Percentiles rank a stretch among this genome's conserved stretches.
Evolutionary conservation across 2,329 filamentous ascomycete genomes (phyloP).

Genomic region (Epicoccum nigrum): DNA sequence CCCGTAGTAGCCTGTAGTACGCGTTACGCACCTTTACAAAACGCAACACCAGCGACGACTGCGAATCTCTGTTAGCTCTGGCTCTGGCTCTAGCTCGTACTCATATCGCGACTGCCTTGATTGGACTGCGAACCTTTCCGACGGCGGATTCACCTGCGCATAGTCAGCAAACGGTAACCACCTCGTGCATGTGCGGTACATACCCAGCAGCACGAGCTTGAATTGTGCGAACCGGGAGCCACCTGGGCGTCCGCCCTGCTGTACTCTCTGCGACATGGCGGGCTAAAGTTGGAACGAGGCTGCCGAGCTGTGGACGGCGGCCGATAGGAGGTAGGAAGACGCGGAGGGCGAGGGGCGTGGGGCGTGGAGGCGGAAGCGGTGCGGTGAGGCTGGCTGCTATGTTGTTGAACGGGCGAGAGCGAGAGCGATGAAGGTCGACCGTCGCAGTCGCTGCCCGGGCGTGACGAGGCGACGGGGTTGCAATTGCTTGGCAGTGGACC

Average conservation of each 20-base stretch:
- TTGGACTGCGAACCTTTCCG: conserved; percentile 75
- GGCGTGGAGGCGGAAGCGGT: conserved; percentile 17
- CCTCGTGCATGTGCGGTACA: conserved; percentile 36
- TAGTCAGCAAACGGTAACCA: conserved; percentile 25
- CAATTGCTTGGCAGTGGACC: conserved; percentile 12
- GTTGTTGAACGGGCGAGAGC: conserved; percentile 17
- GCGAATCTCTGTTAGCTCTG: conserved; percentile 33
- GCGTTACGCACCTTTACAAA: conserved; percentile 97
- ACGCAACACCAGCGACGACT: conserved; percentile 97
- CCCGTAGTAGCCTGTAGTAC: too few species aligned
- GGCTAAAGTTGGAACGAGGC: conserved; percentile 31
- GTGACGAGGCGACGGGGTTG: conserved; percentile 17
- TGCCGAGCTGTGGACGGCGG: conserved; percentile 17
- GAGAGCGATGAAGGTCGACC: conserved; percentile 15
- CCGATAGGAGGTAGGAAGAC: conserved; percentile 3
- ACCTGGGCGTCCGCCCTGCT: conserved; percentile 69
- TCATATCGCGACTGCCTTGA: conserved; percentile 33
- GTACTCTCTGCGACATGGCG: conserved; percentile 83
- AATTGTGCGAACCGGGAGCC: conserved; percentile 92
- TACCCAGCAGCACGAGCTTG: conserved; percentile 96
- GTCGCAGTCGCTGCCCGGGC: conserved; percentile 15
- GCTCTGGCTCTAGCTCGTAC: too few species aligned
- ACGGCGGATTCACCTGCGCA: conserved; percentile 93
- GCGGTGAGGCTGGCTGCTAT: conserved; percentile 8
- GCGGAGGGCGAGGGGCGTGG: neutral